These are phyloP conservation scores for Phylloporus sp. DNA, from an alignment of 768 basidiomycete species.

Conservation along the genomic window DNA sequence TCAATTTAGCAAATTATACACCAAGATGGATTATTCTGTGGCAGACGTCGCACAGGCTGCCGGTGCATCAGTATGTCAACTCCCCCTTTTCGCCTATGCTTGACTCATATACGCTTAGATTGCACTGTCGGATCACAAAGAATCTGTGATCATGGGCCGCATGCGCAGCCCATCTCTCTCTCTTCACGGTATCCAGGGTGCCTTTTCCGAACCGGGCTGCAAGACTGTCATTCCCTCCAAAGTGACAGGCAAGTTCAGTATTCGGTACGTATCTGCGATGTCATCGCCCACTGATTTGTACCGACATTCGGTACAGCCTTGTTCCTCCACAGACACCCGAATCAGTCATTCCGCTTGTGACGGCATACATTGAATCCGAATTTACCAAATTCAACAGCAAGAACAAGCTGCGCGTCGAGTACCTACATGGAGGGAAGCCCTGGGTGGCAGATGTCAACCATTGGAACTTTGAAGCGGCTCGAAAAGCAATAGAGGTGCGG, in stretches of 20 bases:
- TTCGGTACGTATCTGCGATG: slow-evolving; percentile 53
- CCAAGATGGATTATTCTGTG: slow-evolving; percentile 66
- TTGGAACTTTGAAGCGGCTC: slow-evolving; percentile 92
- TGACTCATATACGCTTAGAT: slow-evolving; percentile 32
- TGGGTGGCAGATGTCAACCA: slow-evolving; percentile 86
- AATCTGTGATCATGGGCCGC: slow-evolving; percentile 80
- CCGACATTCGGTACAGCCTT: slow-evolving; percentile 46
- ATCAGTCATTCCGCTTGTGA: slow-evolving; percentile 65
- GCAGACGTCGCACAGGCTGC: slow-evolving; percentile 72
- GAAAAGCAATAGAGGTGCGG: slow-evolving; percentile 71
- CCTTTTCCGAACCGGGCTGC: slow-evolving; percentile 75
- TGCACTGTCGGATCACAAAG: slow-evolving; percentile 74
- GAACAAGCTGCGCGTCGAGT: slow-evolving; percentile 72
- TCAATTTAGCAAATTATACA: slow-evolving; percentile 57
- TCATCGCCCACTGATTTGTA: too few species aligned
- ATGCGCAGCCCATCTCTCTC: slow-evolving; percentile 90
- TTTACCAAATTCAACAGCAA: slow-evolving; percentile 85
- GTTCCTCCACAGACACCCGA: slow-evolving; percentile 89
- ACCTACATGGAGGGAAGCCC: slow-evolving; percentile 78
- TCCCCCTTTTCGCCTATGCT: background rate
- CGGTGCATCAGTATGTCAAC: slow-evolving; percentile 48
- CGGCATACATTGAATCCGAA: slow-evolving; percentile 65
- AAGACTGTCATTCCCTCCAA: slow-evolving; percentile 96
- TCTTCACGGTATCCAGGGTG: slow-evolving; percentile 94
- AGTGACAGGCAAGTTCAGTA: slow-evolving; percentile 89